Conservation (phyloP, 495 filamentous ascomycete genomes). For the Hypoxylon lenormandii region DNA sequence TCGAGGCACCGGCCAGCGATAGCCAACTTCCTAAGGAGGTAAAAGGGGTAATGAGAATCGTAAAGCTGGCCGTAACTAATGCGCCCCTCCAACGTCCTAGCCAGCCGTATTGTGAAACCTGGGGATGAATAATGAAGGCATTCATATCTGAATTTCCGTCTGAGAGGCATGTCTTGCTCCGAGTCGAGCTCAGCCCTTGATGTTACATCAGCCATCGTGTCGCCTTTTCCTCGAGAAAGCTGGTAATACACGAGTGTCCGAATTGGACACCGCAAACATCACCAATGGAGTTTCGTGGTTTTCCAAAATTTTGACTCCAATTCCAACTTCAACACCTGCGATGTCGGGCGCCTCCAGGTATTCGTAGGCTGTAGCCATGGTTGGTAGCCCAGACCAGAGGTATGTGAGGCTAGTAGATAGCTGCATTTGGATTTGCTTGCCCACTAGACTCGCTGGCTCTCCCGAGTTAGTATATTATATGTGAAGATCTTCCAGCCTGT, state of each 20-base stretch:
- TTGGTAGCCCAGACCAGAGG: conserved; percentile 5
- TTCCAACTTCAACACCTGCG: conserved; percentile 9
- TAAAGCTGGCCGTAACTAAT: conserved; percentile 13
- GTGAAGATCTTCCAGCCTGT: conserved; percentile 1
- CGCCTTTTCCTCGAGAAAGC: neutral
- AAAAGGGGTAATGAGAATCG: conserved; percentile 21
- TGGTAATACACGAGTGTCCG: neutral
- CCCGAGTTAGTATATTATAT: conserved; percentile 1
- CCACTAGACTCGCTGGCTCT: neutral
- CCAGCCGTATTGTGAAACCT: conserved; percentile 20
- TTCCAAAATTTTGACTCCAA: neutral
- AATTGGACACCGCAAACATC: neutral
- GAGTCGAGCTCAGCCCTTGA: conserved; percentile 8
- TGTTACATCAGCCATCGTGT: conserved; percentile 1
- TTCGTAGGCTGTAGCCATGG: conserved; percentile 2
- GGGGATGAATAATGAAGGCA: conserved; percentile 23
- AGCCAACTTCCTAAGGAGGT: conserved; percentile 27
- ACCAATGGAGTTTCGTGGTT: neutral
- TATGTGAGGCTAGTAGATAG: conserved; percentile 16
- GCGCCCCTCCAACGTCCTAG: conserved; percentile 24
- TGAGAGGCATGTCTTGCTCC: conserved; percentile 1
- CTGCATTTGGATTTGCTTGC: conserved; percentile 10
- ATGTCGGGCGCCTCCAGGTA: conserved; percentile 24
- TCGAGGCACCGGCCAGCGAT: conserved; percentile 4
- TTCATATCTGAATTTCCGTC: conserved; percentile 1